Evolutionary conservation across 2,329 filamentous ascomycete genomes (phyloP).

Genomic region (Colletotrichum navitas): DNA sequence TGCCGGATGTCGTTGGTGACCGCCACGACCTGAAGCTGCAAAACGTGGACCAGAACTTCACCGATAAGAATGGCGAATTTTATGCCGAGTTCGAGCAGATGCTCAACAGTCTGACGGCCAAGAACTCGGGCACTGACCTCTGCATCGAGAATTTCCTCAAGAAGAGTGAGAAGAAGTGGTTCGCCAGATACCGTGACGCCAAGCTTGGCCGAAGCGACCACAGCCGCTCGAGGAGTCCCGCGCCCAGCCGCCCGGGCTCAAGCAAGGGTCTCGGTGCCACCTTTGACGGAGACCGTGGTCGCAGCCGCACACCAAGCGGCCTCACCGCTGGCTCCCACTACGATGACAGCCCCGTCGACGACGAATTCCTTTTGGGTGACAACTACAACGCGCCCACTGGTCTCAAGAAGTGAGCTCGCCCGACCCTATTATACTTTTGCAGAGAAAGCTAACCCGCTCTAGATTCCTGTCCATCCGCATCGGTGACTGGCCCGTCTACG

Average conservation of each 20-base stretch:
- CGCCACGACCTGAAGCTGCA: slow-evolving; percentile 73
- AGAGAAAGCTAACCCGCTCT: not conserved
- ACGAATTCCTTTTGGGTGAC: slow-evolving; percentile 66
- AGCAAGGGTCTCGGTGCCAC: slow-evolving; percentile 44
- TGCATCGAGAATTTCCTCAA: slow-evolving; percentile 76
- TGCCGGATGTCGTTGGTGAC: slow-evolving; percentile 69
- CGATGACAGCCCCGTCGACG: slow-evolving; percentile 45
- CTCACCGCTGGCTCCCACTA: slow-evolving; percentile 46
- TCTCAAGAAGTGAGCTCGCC: slow-evolving; percentile 58
- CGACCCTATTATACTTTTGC: slow-evolving; percentile 53
- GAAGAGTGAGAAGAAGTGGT: slow-evolving; percentile 77
- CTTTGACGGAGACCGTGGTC: slow-evolving; percentile 42
- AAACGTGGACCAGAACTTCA: slow-evolving; percentile 77
- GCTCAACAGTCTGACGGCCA: slow-evolving; percentile 64
- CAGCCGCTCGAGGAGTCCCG: slow-evolving; percentile 54
- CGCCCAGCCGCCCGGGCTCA: slow-evolving; percentile 41
- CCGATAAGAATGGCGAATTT: slow-evolving; percentile 72
- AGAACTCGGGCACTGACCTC: slow-evolving; percentile 68
- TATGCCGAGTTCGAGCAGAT: slow-evolving; percentile 69
- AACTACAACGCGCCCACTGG: slow-evolving; percentile 70
- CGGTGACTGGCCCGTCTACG: slow-evolving; percentile 75
- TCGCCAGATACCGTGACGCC: slow-evolving; percentile 67
- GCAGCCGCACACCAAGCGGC: slow-evolving; percentile 47
- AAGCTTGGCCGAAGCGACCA: slow-evolving; percentile 62
- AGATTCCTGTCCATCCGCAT: slow-evolving; percentile 63